phyloP scores from a whole-genome alignment of 1,284 basidiomycete species.

The Irpex sp. region DNA sequence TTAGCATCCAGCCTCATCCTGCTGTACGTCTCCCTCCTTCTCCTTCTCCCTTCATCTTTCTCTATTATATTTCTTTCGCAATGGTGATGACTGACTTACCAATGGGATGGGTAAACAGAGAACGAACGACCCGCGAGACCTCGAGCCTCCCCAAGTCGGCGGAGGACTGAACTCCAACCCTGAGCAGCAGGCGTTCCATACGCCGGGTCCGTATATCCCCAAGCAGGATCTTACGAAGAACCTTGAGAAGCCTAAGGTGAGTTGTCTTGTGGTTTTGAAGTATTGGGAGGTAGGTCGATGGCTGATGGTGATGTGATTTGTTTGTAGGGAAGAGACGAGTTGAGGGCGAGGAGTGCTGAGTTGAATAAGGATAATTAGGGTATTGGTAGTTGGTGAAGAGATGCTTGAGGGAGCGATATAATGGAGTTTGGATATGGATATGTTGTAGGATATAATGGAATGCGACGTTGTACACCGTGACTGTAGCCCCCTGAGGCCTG shows the following conservation, averaged over 20 bases:
- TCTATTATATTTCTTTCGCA: too few species aligned
- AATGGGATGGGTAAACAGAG: conserved; percentile 28
- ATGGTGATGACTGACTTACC: background rate
- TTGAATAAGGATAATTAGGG: conserved; percentile 22
- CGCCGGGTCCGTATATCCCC: conserved; percentile 33
- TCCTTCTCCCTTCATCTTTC: too few species aligned
- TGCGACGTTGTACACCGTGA: too few species aligned
- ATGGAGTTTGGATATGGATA: background rate
- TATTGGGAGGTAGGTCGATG: too few species aligned
- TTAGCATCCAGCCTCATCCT: conserved; percentile 46
- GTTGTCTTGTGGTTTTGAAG: background rate
- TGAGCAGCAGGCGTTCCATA: conserved; percentile 31
- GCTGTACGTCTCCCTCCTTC: conserved; percentile 33
- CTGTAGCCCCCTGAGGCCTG: too few species aligned
- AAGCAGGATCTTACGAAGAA: conserved; percentile 9
- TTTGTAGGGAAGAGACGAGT: conserved; percentile 26
- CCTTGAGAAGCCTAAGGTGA: conserved; percentile 24
- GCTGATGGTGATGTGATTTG: background rate
- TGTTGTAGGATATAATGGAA: background rate
- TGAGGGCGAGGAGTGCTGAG: conserved; percentile 24
- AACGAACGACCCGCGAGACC: conserved; percentile 45
- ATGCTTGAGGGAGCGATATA: too few species aligned
- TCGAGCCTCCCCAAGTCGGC: conserved; percentile 34
- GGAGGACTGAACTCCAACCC: conserved; percentile 32
- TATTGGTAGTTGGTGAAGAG: too few species aligned